Conservation (phyloP, 2,329 filamentous ascomycete genomes). For the Talaromyces sp. region DNA sequence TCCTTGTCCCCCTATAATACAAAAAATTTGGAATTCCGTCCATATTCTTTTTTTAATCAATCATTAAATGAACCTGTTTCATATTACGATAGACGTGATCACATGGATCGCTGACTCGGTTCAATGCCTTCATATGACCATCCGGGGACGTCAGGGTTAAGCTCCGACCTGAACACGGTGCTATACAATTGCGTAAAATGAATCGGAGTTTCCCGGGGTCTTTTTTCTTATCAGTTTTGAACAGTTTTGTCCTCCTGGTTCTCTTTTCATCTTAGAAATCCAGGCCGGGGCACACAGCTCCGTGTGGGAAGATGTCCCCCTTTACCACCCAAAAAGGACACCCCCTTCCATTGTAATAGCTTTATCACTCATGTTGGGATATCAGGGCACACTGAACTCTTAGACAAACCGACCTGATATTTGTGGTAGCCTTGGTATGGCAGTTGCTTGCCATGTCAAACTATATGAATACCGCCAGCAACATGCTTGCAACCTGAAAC, state of each 20-base stretch:
- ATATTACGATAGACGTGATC: neutral
- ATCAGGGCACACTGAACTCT: conserved; percentile 85
- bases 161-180: neutral
- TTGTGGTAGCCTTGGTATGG: conserved; percentile 71
- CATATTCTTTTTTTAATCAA: too few relatives aligned
- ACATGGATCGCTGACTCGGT: neutral
- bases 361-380: conserved; percentile 45
- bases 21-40: neutral
- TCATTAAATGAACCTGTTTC: neutral
- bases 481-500: neutral
- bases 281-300: neutral
- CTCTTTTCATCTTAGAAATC: neutral
- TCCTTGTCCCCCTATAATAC: neutral
- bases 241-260: neutral
- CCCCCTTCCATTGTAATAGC: neutral
- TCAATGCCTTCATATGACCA: neutral
- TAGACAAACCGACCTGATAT: conserved; percentile 76
- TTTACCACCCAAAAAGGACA: neutral
- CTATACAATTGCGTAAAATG: neutral
- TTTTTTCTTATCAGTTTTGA: neutral
- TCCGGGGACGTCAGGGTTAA: neutral
- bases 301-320: neutral
- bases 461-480: conserved; percentile 19
- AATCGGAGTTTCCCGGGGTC: neutral
- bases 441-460: conserved; percentile 82